These are phyloP conservation scores for Populus trichocarpa DNA, from an alignment of 441 rosid genomes.

Conservation along the genomic window DNA sequence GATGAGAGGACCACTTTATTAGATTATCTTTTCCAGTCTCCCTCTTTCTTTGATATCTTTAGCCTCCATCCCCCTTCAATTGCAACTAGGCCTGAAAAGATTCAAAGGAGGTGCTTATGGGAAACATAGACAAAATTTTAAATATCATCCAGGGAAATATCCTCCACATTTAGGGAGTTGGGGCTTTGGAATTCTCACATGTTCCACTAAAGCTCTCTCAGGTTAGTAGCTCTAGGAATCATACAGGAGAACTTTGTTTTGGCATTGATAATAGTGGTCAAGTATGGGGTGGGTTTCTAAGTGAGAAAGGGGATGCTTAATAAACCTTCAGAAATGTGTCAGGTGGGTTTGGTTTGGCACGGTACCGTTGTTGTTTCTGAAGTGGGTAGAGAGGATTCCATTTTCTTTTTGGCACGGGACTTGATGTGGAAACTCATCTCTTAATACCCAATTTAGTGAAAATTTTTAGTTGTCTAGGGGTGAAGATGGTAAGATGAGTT, in stretches of 20 bases:
- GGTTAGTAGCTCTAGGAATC: background rate
- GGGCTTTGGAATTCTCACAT: background rate
- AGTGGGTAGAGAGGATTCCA: too few relatives aligned
- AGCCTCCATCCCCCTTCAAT: background rate
- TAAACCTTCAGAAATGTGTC: background rate
- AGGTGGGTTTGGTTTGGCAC: background rate
- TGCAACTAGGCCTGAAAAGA: background rate
- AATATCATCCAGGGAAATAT: too few relatives aligned
- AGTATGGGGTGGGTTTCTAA: background rate
- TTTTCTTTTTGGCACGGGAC: background rate
- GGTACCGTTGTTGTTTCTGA: background rate
- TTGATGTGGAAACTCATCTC: background rate
- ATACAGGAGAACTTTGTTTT: background rate
- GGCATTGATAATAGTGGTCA: background rate
- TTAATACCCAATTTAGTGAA: background rate
- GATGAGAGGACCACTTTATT: too few relatives aligned
- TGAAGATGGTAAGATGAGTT: background rate
- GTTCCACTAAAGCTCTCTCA: background rate
- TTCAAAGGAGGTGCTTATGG: background rate
- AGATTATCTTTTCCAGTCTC: background rate
- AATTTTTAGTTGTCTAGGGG: background rate
- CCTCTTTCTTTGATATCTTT: background rate
- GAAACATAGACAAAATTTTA: background rate
- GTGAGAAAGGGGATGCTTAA: background rate
- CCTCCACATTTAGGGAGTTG: background rate